Evolutionary conservation across 2,329 filamentous ascomycete genomes (phyloP).

Genomic region (Clarireedia homoeocarpa): DNA sequence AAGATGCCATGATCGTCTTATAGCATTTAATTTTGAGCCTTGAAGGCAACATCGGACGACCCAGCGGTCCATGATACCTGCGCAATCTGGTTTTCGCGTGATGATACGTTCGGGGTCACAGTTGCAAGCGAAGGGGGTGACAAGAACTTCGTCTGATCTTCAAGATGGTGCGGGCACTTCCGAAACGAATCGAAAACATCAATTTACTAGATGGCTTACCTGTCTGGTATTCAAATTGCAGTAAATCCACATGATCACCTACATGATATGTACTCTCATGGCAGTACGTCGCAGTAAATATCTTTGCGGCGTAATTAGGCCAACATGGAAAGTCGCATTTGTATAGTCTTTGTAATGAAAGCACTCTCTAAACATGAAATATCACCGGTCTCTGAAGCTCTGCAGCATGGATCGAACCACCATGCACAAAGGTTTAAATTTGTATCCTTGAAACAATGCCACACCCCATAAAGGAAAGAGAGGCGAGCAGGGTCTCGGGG

Average conservation of each 20-base stretch:
- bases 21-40: neutral
- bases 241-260: too few relatives aligned
- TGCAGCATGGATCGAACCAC: neutral
- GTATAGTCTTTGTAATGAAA: too few relatives aligned
- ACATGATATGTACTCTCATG: too few relatives aligned
- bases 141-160: conserved; percentile 15
- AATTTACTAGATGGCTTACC: neutral
- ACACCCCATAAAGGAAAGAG: conserved; percentile 15
- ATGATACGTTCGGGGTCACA: conserved; percentile 1
- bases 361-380: too few relatives aligned
- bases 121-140: conserved; percentile 1
- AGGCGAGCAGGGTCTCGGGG: conserved; percentile 21
- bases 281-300: too few relatives aligned
- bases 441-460: conserved; percentile 20
- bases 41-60: neutral
- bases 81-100: neutral
- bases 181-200: neutral
- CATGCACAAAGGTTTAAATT: neutral
- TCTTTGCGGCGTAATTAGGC: too few relatives aligned
- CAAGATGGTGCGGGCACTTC: conserved; percentile 2
- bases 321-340: too few relatives aligned
- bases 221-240: too few relatives aligned
- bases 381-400: neutral
- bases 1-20: conserved; percentile 11
- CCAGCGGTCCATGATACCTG: neutral